Evolutionary conservation across 768 basidiomycete species (phyloP), one percentile per base, ranked within the genome.

Genomic region (Chalciporus chontae): DNA sequence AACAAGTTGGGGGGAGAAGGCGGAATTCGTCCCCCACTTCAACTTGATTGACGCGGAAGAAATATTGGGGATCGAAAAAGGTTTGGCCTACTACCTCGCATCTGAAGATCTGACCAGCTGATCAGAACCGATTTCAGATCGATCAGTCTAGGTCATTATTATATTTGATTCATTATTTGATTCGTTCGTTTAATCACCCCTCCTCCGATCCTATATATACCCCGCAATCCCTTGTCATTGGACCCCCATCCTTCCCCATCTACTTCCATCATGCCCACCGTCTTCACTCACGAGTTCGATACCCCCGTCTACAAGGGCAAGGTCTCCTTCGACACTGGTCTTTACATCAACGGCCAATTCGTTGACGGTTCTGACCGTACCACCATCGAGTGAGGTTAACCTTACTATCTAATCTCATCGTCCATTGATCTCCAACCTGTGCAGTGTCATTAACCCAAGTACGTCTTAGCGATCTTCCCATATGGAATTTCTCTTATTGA

Each of bases 311-410:
- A 68, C 79, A 85, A 80, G 66, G 83, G 81, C n/a, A 70, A 72
- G 42, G 71, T 74, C 17, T 71, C 71, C 6, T 70, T 87, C 53
- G 70, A 72, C 57, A 85, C 86, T 3, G 85, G 87, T 26, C 59
- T 90, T 48, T 90, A 83, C 73, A 87, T 92, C 63, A 73, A 79
- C 59, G 83, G 83, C 55, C 62, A 87, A 65, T 91, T 78, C 59
- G 69, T 79, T 13, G 79, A 82, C 31, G 80, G 83, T 17, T 72
- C 74, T 17, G 70, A 77, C 6, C 66, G 70, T 2, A 77, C 71
- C n/a, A 78, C 77, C n/a, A 84, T 90, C 61, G 84, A 87, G 87
- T 88, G 59, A 63, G 84, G 65, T 27, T 23, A n/a, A 19, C 43
- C 38, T 14, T 17, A n/a, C 21, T 23, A 46, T 27, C 5, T 29